A percentile compares a stretch with the other conserved stretches of the same genome.
These are phyloP conservation scores for Truncatella angustata DNA, from an alignment of 2,329 filamentous ascomycete genomes.

Conservation along the genomic window DNA sequence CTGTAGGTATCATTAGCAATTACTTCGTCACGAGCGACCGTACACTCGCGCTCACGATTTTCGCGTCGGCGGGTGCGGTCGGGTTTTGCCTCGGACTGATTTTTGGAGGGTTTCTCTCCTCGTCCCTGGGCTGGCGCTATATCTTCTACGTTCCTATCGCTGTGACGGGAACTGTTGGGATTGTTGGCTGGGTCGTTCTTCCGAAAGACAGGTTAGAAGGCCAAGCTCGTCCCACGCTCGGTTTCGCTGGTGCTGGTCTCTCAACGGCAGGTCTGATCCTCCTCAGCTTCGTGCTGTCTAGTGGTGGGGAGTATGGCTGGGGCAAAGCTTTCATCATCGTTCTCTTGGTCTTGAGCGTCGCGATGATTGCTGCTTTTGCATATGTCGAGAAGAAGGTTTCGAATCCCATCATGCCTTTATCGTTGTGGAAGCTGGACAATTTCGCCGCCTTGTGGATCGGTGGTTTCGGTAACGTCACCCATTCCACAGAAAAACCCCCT, in stretches of 20 bases:
- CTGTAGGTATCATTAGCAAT: slow-evolving; percentile 52
- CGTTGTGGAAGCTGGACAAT: slow-evolving; percentile 42
- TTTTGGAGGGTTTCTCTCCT: slow-evolving; percentile 36
- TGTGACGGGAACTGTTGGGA: slow-evolving; percentile 24
- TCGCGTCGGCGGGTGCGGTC: slow-evolving; percentile 35
- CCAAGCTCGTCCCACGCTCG: slow-evolving; percentile 32
- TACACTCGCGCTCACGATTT: slow-evolving; percentile 36
- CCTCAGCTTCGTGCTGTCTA: slow-evolving; percentile 42
- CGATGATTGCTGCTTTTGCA: slow-evolving; percentile 35
- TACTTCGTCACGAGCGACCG: slow-evolving; percentile 36
- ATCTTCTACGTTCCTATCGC: slow-evolving; percentile 35
- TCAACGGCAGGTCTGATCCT: slow-evolving; percentile 41
- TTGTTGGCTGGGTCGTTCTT: slow-evolving; percentile 31
- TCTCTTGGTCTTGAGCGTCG: slow-evolving; percentile 35
- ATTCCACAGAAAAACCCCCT: no score
- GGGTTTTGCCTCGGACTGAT: slow-evolving; percentile 39
- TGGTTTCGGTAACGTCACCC: slow-evolving; percentile 27
- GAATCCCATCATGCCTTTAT: slow-evolving; percentile 44
- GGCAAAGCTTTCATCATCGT: slow-evolving; percentile 42
- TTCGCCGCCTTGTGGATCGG: slow-evolving; percentile 44
- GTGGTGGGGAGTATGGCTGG: slow-evolving; percentile 45
- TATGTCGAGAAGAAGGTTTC: slow-evolving; percentile 40
- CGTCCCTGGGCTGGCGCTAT: slow-evolving; percentile 36
- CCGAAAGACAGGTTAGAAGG: slow-evolving; percentile 35
- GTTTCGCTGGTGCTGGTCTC: slow-evolving; percentile 38